These are phyloP conservation scores for Xerocomus nothofagi DNA, from an alignment of 1,284 basidiomycete species.

Conservation along the genomic window DNA sequence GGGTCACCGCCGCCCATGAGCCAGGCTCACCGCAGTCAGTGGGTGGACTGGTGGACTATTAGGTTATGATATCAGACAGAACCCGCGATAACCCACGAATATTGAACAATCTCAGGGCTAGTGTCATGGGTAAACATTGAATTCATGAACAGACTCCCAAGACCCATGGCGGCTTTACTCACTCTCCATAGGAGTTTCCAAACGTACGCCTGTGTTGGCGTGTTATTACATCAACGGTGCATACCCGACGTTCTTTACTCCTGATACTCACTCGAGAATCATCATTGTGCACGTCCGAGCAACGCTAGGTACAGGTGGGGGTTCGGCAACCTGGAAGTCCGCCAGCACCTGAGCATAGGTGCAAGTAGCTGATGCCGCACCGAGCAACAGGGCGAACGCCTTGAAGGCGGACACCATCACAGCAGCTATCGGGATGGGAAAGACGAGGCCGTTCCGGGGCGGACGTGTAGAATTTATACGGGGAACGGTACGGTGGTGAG, in stretches of 20 bases:
- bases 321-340: conserved; percentile 73
- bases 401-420: conserved; percentile 17
- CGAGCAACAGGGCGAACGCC: conserved; percentile 17
- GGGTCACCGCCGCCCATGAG: conserved; percentile 71
- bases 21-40: conserved; percentile 69
- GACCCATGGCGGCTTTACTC: conserved; percentile 26
- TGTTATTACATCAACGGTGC: background rate
- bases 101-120: conserved; percentile 66
- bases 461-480: conserved; percentile 9
- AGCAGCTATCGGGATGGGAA: background rate
- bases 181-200: conserved; percentile 69
- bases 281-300: conserved; percentile 62
- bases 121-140: conserved; percentile 6
- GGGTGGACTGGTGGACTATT: conserved; percentile 52
- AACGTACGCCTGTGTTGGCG: conserved; percentile 57
- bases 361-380: conserved; percentile 6
- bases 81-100: conserved; percentile 45
- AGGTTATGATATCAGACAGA: background rate
- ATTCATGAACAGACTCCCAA: background rate
- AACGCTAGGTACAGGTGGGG: conserved; percentile 59
- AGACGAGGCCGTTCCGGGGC: background rate
- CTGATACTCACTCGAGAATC: conserved; percentile 57
- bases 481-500: background rate
- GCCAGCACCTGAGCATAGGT: conserved; percentile 49
- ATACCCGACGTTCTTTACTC: background rate